Percentiles rank a stretch among this genome's conserved stretches.
Conservation (phyloP, 371 early-diverging fungal genomes). For the Mucor indicus region DNA sequence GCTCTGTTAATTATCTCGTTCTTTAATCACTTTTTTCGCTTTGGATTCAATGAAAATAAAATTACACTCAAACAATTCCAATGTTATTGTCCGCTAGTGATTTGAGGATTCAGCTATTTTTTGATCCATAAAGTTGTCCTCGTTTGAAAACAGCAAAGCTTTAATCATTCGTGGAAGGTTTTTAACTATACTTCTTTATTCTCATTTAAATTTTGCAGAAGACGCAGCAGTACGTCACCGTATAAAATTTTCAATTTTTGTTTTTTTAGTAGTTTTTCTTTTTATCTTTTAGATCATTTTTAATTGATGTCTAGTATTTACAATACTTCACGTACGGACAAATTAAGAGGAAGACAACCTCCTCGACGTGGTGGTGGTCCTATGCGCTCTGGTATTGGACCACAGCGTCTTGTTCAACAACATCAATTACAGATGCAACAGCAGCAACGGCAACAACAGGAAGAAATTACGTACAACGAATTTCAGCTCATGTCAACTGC, state of each 20-base stretch:
- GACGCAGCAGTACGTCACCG: no score
- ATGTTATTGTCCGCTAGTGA: no score
- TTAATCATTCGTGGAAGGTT: no score
- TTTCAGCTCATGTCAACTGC: constrained; percentile 60
- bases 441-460: constrained; percentile 4
- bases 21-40: constrained; percentile 1
- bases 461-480: constrained; percentile 39
- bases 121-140: no score
- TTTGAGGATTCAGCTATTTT: no score
- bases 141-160: no score
- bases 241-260: background rate
- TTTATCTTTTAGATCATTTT: background rate
- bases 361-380: constrained; percentile 8
- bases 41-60: constrained; percentile 1
- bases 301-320: constrained; percentile 20
- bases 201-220: no score
- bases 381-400: constrained; percentile 7
- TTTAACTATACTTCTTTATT: no score
- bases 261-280: constrained; percentile 5
- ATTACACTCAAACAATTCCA: no score
- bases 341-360: constrained; percentile 5
- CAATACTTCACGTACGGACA: constrained; percentile 19
- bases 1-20: background rate
- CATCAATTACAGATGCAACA: constrained; percentile 6
- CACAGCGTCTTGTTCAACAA: constrained; percentile 13